Evolutionary conservation across 768 basidiomycete genomes (phyloP).

Genomic region (Coprinopsis marcescibilis): DNA sequence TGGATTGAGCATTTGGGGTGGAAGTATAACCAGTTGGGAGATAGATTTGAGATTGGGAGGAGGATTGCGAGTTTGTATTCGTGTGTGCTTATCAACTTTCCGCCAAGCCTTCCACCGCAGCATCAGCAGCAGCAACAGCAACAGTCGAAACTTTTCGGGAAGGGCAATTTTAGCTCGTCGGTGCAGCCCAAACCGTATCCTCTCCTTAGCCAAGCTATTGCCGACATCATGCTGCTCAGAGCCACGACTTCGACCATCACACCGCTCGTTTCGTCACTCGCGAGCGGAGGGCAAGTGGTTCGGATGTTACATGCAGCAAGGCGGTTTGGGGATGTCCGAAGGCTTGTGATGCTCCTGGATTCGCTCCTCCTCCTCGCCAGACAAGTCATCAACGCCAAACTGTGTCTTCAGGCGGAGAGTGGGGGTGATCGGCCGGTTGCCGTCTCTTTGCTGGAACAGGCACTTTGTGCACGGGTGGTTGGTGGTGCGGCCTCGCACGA

Average conservation of each 20-base stretch:
- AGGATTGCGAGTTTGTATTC: constrained; percentile 62
- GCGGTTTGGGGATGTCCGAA: constrained; percentile 62
- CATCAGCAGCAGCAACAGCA: constrained; percentile 4
- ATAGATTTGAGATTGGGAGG: constrained; percentile 78
- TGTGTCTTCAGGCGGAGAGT: constrained; percentile 13
- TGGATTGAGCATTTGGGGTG: constrained; percentile 85
- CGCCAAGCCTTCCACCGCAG: constrained; percentile 32
- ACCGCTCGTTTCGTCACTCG: constrained; percentile 70
- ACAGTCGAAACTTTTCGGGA: constrained; percentile 6
- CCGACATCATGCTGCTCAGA: constrained; percentile 66
- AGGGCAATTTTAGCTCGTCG: constrained; percentile 23
- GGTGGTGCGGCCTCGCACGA: constrained; percentile 43
- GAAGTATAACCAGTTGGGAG: constrained; percentile 79
- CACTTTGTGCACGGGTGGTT: constrained; percentile 57
- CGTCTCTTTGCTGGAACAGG: constrained; percentile 67
- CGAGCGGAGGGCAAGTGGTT: constrained; percentile 54
- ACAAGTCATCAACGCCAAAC: constrained; percentile 61
- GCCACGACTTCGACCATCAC: constrained; percentile 77
- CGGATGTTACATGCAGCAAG: constrained; percentile 55
- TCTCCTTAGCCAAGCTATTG: constrained; percentile 53
- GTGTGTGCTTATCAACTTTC: constrained; percentile 57
- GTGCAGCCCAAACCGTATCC: constrained; percentile 39
- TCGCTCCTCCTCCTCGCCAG: constrained; percentile 59
- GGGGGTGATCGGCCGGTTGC: neutral
- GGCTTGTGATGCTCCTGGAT: constrained; percentile 64